phyloP scores from a whole-genome alignment of 768 basidiomycete species.

The Gymnopilus junonius region DNA sequence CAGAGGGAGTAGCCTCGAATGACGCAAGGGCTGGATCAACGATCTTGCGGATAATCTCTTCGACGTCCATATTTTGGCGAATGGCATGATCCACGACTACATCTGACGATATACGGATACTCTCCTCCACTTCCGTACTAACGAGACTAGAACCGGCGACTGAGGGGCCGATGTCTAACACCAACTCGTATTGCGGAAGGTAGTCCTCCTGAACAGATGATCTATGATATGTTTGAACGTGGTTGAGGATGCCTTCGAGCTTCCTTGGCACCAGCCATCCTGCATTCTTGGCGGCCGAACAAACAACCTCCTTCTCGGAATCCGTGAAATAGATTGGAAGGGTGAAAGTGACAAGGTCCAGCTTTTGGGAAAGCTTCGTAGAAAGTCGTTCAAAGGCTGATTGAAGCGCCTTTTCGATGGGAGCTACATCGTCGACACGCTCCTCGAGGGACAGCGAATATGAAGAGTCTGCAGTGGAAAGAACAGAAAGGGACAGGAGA shows the following conservation, averaged over 20 bases:
- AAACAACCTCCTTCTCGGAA: not conserved
- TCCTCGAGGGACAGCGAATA: not conserved
- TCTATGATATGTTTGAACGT: slow-evolving; percentile 1
- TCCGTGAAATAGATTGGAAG: slow-evolving; percentile 10
- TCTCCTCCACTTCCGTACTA: slow-evolving; percentile 12
- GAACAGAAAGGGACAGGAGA: not conserved
- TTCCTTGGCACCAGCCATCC: slow-evolving; percentile 2
- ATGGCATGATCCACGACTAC: not conserved
- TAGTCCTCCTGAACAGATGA: not conserved
- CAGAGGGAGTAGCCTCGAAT: not conserved
- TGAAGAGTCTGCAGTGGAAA: slow-evolving; percentile 1
- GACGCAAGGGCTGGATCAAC: slow-evolving; percentile 1
- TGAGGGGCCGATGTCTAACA: slow-evolving; percentile 10
- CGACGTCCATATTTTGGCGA: not conserved
- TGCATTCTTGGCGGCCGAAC: slow-evolving; percentile 8
- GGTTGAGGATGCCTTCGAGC: slow-evolving; percentile 1
- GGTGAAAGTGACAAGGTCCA: not conserved
- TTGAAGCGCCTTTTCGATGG: slow-evolving; percentile 1
- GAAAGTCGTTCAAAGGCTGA: slow-evolving; percentile 1
- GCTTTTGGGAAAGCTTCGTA: not conserved
- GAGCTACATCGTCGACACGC: not conserved
- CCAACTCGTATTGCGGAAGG: slow-evolving; percentile 6
- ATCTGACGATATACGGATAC: slow-evolving; percentile 8
- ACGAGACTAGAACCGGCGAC: slow-evolving; percentile 6
- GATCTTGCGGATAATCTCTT: not conserved